Base-by-base conservation (phyloP, 2,329 filamentous ascomycete genomes). In the Alternaria ventricosa region DNA sequence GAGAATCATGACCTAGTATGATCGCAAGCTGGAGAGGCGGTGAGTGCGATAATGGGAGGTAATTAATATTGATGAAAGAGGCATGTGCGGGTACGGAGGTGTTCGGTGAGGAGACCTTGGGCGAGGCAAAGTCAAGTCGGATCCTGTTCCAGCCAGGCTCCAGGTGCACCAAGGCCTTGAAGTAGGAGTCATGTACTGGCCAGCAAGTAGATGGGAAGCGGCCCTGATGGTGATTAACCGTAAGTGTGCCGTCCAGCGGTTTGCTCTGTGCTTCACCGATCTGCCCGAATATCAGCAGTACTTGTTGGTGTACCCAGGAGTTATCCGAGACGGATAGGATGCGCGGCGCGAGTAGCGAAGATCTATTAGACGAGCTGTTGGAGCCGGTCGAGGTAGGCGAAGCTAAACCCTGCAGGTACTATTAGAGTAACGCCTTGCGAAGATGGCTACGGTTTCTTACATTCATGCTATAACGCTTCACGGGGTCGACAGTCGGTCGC, bases 281-380 rank as follows among this genome's bases (percentile, higher is more conserved):
- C 53, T 92, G 89, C 55, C 95, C 95, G 72, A 90, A 89, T 50
- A 97, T 85, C 23, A 96, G 86, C 20, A 97, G 85, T 9, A 96
- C 87, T 78, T 97, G 97, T 83, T 97, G 94, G 76, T 97, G 93
- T 87, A 96, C 94, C 92, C 93, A 97, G 62, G 92, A 90, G 70
- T 91, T 92, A 68, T 97, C 93, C 10, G 88, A 85, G 43, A 97
- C 84, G 33, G 94, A 97, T 46, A 90, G 83, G 43, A 97, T 88
- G 71, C 89, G 88, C 23, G 95, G 94, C 28, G 93, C 92, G 81
- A 92, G 95, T 46, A 90, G 89, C 57, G 94, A 97, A 18, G 89
- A 87, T 8, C 90, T 65, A 87, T 81, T 66, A 83, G 86, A 59
- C 82, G 84, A 75, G 86, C 67, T 67, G 55, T 79, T 76, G 15